phyloP scores from a whole-genome alignment of 2,329 filamentous ascomycete genomes.

The Beauveria bassiana region DNA sequence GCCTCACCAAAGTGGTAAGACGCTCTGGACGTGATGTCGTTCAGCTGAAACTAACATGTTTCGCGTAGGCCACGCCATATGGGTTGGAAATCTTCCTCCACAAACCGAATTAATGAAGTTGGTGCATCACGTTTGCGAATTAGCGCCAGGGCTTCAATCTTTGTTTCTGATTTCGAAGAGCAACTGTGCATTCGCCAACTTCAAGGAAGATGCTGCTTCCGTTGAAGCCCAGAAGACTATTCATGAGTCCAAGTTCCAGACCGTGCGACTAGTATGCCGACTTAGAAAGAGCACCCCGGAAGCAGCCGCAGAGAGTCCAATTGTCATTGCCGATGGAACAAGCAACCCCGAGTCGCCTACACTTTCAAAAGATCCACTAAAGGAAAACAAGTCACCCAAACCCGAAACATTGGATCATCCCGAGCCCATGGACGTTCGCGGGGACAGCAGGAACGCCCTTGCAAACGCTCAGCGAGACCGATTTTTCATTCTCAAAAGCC shows the following conservation, averaged over 20 bases:
- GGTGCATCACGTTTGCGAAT: constrained; percentile 84
- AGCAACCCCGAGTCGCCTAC: constrained; percentile 5
- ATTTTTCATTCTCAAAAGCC: constrained; percentile 88
- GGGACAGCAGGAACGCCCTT: background rate
- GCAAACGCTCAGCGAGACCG: constrained; percentile 48
- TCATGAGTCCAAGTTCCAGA: constrained; percentile 84
- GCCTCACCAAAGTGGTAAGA: constrained; percentile 54
- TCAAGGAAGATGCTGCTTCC: constrained; percentile 72
- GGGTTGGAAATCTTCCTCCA: constrained; percentile 90
- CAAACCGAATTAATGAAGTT: constrained; percentile 73
- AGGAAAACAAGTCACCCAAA: background rate
- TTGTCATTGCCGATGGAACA: constrained; percentile 1
- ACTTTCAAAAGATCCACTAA: background rate
- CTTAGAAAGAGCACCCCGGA: constrained; percentile 44
- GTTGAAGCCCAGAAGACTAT: constrained; percentile 71
- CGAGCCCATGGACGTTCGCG: background rate
- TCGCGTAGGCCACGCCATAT: constrained; percentile 69
- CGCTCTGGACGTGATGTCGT: background rate
- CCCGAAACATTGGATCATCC: background rate
- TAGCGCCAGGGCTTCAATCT: constrained; percentile 73
- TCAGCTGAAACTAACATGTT: background rate
- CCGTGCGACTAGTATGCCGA: constrained; percentile 77
- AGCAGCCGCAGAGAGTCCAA: background rate
- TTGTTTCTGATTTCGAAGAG: constrained; percentile 94
- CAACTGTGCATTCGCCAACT: constrained; percentile 96